These are phyloP conservation scores for Coix lacrymajobi DNA, from an alignment of 176 grass and related monocot species.

Conservation along the genomic window DNA sequence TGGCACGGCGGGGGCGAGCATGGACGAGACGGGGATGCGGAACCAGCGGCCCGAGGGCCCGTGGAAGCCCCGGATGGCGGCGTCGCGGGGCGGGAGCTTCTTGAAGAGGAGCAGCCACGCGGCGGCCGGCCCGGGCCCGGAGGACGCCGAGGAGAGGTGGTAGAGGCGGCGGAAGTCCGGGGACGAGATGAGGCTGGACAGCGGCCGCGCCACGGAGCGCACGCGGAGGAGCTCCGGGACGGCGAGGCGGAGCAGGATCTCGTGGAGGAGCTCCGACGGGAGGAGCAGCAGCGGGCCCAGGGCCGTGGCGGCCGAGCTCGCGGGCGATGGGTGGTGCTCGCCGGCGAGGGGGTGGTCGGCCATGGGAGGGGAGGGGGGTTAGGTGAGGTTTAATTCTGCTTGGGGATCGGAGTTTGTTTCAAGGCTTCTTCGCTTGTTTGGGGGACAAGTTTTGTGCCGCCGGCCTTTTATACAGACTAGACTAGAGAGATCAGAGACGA, in stretches of 20 bases:
- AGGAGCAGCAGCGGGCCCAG: constrained; percentile 46
- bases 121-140: constrained; percentile 40
- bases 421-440: constrained; percentile 34
- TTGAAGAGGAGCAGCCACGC: constrained; percentile 93
- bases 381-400: constrained; percentile 47
- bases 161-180: constrained; percentile 79
- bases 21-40: constrained; percentile 58
- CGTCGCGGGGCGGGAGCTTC: constrained; percentile 67
- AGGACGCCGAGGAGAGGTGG: constrained; percentile 45
- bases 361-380: constrained; percentile 33
- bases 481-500: too few relatives aligned
- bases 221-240: constrained; percentile 67
- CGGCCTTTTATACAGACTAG: constrained; percentile 15
- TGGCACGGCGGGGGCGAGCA: constrained; percentile 56
- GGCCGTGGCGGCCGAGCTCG: constrained; percentile 15
- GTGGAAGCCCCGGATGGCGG: constrained; percentile 78
- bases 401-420: constrained; percentile 27
- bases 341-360: constrained; percentile 29
- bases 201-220: constrained; percentile 67
- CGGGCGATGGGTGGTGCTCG: constrained; percentile 27
- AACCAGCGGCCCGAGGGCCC: constrained; percentile 78
- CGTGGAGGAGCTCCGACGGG: constrained; percentile 77
- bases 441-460: constrained; percentile 1
- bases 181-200: constrained; percentile 59
- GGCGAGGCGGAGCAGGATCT: constrained; percentile 75